Evolutionary conservation across 1,284 basidiomycete genomes (phyloP), one percentile per base, ranked within the genome.

Genomic region (Boletellus deceptivus): DNA sequence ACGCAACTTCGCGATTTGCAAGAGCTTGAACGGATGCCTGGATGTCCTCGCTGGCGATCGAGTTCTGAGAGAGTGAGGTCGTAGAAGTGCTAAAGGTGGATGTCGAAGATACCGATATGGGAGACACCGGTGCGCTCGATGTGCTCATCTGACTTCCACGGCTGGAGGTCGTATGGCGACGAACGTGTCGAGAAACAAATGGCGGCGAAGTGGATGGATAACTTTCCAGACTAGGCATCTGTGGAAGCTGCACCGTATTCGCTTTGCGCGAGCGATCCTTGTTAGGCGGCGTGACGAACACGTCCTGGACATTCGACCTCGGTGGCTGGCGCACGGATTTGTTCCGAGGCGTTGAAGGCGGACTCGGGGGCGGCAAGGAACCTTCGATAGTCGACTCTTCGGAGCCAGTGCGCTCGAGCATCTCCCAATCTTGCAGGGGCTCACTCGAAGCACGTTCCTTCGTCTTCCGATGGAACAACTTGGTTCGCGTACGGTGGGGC

Each of bases 81-180:
- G 59, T 55, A 18, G 67, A 55, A 3, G 54, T 42, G 22, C 46
- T 55, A 37, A 66, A 66, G 8, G 66, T 67, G 8, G 66, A 50
- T 1, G 61, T 58, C 14, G 64, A 69, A 33, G 63, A 43, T 2
- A 53, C 53, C 13, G 65, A 68, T 16, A 65, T 57, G 14, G 68
- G 65, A 20, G 68, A 67, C 22, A 67, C 63, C 0, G 68, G 68
- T 22, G 68, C 68, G 25, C 68, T 70, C 43, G 64, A 70, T 10
- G 63, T 17, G 25, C 54, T 47, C 48, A 54, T 63, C 44, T 68
- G 68, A 49, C 65, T 35, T 24, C 63, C 64, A 43, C 67, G 67
- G 33, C 59, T 68, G 16, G 67, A 69, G 14, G 56, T 63, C 18
- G 65, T 70, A 33, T 61, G 61, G n/a, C 67, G 65, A 50, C 68